Base-by-base conservation (phyloP, 1,284 basidiomycete species). In the Fomes fomentarius region DNA sequence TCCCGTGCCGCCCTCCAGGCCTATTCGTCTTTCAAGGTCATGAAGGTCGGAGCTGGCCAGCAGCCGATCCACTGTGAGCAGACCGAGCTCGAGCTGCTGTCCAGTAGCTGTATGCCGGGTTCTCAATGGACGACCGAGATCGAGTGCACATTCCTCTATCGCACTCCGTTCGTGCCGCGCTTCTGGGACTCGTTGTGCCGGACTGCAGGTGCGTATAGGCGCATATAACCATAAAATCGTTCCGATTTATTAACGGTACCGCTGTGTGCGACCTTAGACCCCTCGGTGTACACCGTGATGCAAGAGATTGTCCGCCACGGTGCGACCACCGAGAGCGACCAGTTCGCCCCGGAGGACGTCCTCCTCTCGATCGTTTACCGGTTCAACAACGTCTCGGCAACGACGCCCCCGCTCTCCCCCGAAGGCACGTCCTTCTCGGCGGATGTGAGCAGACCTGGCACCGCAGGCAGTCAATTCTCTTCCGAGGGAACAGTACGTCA, bases 131-230 rank as follows among this genome's bases (percentile, higher is more conserved):
- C 63, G 1, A 68, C 66, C 19, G 68, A 66, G 47, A 59, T 66
- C 40, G 69, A 76, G 31, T 73, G 71, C 37, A 43, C 57, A 2
- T 69, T 76, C 42, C 66, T 88, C 24, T 89, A 89, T 70, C 81
- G 77, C 58, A 85, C 83, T 1, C 63, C 74, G 2, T 74, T 89
- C 25, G 80, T 83, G 3, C 87, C 87, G 10, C 73, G 72, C 41
- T 87, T 78, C 64, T 89, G 87, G 87, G 68, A 76, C 15, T 76
- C 71, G 19, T 74, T 89, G 38, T 78, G 77, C 52, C 68, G 76
- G 50, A 76, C 76, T 39, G 56, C 74, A 61, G 81, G 87, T 87
- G 62, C 58, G 79, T 71, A 12, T 17, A 28, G 31, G 46, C 28
- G 33, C 14, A 31, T 43, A 54, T n/a, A 47, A 42, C 50, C 38